Conservation (phyloP, 192 early-diverging fungal genomes). For the Rhizoclosmatium sp. region DNA sequence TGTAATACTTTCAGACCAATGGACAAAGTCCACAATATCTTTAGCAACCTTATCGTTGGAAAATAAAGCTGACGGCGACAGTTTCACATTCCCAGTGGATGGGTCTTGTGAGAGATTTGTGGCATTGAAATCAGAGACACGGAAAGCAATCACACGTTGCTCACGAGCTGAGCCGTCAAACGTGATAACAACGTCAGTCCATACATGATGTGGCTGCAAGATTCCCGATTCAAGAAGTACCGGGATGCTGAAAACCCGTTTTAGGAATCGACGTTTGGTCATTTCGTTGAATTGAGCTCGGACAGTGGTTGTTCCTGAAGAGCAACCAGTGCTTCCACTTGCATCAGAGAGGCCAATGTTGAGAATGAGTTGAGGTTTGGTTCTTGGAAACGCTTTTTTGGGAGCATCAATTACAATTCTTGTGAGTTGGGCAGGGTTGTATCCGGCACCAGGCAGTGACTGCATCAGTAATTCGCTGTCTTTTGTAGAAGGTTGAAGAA, state of each 20-base stretch:
- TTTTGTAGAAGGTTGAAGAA: not conserved
- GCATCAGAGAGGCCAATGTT: conserved; percentile 24
- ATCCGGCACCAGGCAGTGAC: conserved; percentile 8
- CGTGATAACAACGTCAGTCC: conserved; percentile 13
- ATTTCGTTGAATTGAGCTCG: conserved; percentile 11
- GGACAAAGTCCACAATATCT: not conserved
- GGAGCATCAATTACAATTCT: conserved; percentile 10
- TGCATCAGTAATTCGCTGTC: not conserved
- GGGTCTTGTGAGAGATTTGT: not conserved
- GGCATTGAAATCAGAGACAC: not conserved
- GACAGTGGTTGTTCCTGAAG: not conserved
- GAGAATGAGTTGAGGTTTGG: not conserved
- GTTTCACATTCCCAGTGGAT: not conserved
- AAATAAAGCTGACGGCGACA: not conserved
- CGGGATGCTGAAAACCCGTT: conserved; percentile 10
- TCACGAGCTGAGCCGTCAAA: not conserved
- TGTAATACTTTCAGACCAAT: not conserved
- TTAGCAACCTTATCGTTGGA: not conserved
- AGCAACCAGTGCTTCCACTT: conserved; percentile 11
- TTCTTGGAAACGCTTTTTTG: conserved; percentile 1
- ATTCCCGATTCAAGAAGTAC: conserved; percentile 5
- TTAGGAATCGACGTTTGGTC: conserved; percentile 14
- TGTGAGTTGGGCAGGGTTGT: conserved; percentile 11
- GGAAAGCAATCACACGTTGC: not conserved
- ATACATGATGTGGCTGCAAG: conserved; percentile 16